Percentiles rank a stretch among this genome's conserved stretches.
phyloP scores from a whole-genome alignment of 2,329 filamentous ascomycete species.

The Aureobasidium mangrovei region DNA sequence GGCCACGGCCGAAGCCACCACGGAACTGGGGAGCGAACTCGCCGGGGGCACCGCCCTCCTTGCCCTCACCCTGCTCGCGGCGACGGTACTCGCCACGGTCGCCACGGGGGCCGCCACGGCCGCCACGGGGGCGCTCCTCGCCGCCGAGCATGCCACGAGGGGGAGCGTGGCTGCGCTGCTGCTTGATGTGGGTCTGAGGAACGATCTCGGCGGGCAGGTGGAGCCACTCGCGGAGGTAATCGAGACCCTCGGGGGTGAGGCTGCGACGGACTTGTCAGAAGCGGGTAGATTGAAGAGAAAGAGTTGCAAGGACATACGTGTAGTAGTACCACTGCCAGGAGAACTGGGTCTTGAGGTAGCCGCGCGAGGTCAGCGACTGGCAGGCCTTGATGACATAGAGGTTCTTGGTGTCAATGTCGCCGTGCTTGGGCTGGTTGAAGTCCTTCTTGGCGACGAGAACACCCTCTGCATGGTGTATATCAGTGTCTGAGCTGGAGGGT shows the following conservation, averaged over 20 bases:
- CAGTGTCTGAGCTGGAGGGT: neutral
- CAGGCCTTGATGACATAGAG: constrained; percentile 77
- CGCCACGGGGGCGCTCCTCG: constrained; percentile 68
- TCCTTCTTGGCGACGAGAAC: constrained; percentile 98
- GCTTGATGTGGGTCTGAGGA: constrained; percentile 99
- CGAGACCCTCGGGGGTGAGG: constrained; percentile 97
- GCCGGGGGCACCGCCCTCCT: constrained; percentile 86
- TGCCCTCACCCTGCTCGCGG: constrained; percentile 57
- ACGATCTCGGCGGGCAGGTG: constrained; percentile 99
- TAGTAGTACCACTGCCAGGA: constrained; percentile 99
- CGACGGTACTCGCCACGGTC: constrained; percentile 76
- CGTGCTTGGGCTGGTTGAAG: constrained; percentile 96
- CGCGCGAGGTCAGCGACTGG: constrained; percentile 96
- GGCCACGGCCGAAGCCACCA: constrained; percentile 60
- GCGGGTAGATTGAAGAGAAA: neutral
- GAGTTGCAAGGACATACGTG: constrained; percentile 25
- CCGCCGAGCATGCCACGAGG: constrained; percentile 96
- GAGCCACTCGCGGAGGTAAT: constrained; percentile 99
- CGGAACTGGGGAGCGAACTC: constrained; percentile 81
- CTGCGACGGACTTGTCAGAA: constrained; percentile 28
- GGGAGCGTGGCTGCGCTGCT: constrained; percentile 96
- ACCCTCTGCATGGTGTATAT: constrained; percentile 45
- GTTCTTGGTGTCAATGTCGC: constrained; percentile 98
- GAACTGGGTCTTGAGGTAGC: constrained; percentile 99
- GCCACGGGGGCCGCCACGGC: constrained; percentile 67